Base-by-base conservation (phyloP, 306 rosid genomes). In the Glycyrrhiza uralensis region DNA sequence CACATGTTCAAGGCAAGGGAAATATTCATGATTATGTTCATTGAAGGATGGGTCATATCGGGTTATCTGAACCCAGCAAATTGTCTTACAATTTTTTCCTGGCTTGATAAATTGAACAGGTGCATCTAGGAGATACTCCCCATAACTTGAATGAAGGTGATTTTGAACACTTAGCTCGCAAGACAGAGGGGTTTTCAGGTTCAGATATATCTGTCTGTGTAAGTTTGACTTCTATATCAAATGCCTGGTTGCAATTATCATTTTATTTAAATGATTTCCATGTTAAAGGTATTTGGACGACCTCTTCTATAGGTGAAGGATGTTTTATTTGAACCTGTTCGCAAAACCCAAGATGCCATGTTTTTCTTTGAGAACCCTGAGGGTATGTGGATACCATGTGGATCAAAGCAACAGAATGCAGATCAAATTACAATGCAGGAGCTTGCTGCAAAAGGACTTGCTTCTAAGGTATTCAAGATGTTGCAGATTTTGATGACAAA, bases 261-360 rank as follows among this genome's bases (percentile, higher is more conserved):
- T 47, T 29, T 38, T 56, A 30, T 52, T 66, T 42, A 11, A 57
- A 58, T 7, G 42, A 61, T 39, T 52, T 54, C 72, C 39, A 60
- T 14, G 41, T 17, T 56, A 8, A 69, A 56, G 28, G 70, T 64
- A 66, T 23, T 23, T 64, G 5, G 26, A 26, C 69, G 26, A 26
- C 69, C 13, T 68, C 28, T 23, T 51, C 64, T 50, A 15, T 87
- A 95, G 99, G 99, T 95, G 66, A 95, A 95, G 82, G 99, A 95
- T 84, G 99, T 95, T 72, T 90, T 95, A 19, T 95, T 95, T 39
- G 99, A 95, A 80, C 99, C 99, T 71, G 99, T 95, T 42, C 97
- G 99, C 36, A 95, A 95, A 85, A 95, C 99, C 23, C 99, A 95
- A 86, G 99, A 95, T 54, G 99, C 99, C 67, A 95, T 95, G 99